These are phyloP conservation scores for Calonectria crousiana DNA, from an alignment of 2,329 filamentous ascomycete species.

Conservation along the genomic window DNA sequence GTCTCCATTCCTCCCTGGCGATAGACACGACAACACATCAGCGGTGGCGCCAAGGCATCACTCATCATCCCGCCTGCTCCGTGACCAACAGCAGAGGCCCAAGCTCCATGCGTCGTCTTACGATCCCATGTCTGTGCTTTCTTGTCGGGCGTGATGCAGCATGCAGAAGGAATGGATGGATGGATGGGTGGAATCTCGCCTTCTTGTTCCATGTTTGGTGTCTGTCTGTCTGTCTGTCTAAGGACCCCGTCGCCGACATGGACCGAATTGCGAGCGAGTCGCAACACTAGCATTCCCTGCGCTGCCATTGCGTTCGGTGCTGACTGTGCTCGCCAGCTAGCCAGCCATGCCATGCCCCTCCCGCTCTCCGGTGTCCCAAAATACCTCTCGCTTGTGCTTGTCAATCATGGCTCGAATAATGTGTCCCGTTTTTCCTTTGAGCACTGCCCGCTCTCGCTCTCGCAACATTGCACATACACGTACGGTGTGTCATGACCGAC, in stretches of 20 bases:
- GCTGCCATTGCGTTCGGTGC: neutral
- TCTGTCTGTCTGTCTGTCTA: too few species aligned
- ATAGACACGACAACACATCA: conserved; percentile 25
- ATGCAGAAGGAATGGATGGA: neutral
- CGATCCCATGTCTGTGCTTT: conserved; percentile 12
- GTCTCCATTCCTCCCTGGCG: neutral
- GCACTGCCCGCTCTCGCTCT: neutral
- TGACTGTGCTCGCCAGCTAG: neutral
- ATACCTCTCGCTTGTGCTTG: neutral
- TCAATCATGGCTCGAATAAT: neutral
- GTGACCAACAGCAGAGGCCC: conserved; percentile 1
- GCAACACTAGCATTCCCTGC: neutral
- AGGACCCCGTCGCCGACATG: neutral
- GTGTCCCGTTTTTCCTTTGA: neutral
- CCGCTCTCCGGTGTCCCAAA: neutral
- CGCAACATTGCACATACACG: neutral
- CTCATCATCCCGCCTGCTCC: neutral
- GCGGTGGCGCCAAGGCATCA: conserved; percentile 6
- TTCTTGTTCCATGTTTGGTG: neutral
- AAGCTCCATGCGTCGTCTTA: conserved; percentile 14
- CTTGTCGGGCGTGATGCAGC: neutral
- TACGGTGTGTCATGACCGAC: neutral
- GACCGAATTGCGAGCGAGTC: conserved; percentile 3
- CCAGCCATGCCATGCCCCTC: neutral
- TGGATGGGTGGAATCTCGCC: neutral